phyloP scores from a whole-genome alignment of 495 filamentous ascomycete genomes.

The Tuber magnatum region DNA sequence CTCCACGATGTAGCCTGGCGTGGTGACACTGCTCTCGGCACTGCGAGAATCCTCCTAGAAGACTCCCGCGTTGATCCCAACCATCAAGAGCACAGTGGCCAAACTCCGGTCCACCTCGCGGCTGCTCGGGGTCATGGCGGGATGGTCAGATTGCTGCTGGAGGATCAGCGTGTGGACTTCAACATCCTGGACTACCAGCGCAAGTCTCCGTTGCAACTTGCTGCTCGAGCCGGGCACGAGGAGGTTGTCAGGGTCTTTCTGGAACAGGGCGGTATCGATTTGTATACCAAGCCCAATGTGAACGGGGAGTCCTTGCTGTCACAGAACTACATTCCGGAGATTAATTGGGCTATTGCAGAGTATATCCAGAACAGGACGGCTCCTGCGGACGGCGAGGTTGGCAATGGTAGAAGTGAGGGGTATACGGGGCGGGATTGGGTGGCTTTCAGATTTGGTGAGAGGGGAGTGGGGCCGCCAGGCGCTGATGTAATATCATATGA shows the following conservation, averaged over 20 bases:
- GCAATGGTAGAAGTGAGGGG: not conserved
- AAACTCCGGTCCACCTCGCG: not conserved
- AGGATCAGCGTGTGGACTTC: not conserved
- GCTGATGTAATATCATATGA: not conserved
- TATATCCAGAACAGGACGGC: not conserved
- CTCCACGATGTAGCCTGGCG: slow-evolving; percentile 1
- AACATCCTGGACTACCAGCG: not conserved
- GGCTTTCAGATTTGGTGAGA: not conserved
- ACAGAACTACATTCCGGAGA: not conserved
- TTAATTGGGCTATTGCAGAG: not conserved
- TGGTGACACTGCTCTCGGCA: not conserved
- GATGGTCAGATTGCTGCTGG: not conserved
- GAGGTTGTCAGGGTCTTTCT: not conserved
- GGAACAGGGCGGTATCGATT: not conserved
- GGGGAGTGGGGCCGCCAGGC: not conserved
- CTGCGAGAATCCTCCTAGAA: not conserved
- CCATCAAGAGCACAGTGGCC: not conserved
- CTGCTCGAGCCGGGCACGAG: not conserved
- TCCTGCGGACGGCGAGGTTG: not conserved
- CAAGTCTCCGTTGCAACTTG: not conserved
- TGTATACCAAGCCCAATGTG: not conserved
- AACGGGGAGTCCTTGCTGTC: not conserved
- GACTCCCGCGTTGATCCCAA: not conserved
- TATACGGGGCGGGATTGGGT: not conserved
- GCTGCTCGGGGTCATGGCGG: not conserved